Conservation (phyloP, 2,329 filamentous ascomycete species). For the Elsinoe necatrix region DNA sequence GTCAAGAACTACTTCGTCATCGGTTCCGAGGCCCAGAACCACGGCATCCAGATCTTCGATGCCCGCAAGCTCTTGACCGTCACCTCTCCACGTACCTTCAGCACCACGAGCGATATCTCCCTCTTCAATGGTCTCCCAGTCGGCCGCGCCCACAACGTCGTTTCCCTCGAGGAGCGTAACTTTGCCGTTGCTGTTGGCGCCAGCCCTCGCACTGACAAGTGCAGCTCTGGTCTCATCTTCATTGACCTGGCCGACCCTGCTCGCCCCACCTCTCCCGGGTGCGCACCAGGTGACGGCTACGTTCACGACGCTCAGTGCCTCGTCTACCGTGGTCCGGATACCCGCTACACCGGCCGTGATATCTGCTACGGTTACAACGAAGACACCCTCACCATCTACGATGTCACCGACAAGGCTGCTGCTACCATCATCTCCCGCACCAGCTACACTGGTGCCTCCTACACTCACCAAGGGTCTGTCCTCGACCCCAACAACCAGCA, state of each 20-base stretch:
- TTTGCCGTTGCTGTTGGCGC: slow-evolving; percentile 39
- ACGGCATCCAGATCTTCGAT: slow-evolving; percentile 57
- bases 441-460: slow-evolving; percentile 41
- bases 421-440: slow-evolving; percentile 41
- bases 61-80: slow-evolving; percentile 49
- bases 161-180: slow-evolving; percentile 42
- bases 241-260: slow-evolving; percentile 45
- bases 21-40: slow-evolving; percentile 39
- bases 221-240: slow-evolving; percentile 46
- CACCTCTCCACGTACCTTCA: slow-evolving; percentile 39
- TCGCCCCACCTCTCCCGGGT: slow-evolving; percentile 44
- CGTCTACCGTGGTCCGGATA: slow-evolving; percentile 42
- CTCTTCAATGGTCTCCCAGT: slow-evolving; percentile 37
- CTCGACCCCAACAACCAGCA: slow-evolving; percentile 38
- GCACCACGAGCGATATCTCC: slow-evolving; percentile 35
- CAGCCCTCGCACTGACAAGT: slow-evolving; percentile 36
- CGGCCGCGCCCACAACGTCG: slow-evolving; percentile 47
- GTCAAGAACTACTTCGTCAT: slow-evolving; percentile 39
- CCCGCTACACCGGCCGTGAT: slow-evolving; percentile 37
- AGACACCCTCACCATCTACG: slow-evolving; percentile 37
- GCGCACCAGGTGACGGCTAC: slow-evolving; percentile 45
- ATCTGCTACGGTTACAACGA: slow-evolving; percentile 48
- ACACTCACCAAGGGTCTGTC: slow-evolving; percentile 49
- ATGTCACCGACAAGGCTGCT: slow-evolving; percentile 38
- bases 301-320: slow-evolving; percentile 52